Percentiles rank a stretch among this genome's conserved stretches.
These are phyloP conservation scores for Saitozyma podzolica DNA, from an alignment of 768 basidiomycete genomes.

Conservation along the genomic window DNA sequence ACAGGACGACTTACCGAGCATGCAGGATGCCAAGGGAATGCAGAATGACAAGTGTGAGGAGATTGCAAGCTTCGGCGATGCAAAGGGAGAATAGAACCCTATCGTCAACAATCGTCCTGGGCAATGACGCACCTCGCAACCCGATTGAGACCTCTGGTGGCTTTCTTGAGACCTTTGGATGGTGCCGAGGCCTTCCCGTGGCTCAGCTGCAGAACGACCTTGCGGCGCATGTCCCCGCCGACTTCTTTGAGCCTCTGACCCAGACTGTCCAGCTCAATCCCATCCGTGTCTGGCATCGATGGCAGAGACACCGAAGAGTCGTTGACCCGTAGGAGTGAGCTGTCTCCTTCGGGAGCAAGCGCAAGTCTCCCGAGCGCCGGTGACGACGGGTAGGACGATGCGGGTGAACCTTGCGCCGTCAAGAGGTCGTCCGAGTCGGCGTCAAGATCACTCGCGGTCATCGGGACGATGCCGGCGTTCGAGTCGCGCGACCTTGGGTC, in stretches of 20 bases:
- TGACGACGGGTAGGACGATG: slow-evolving; percentile 29
- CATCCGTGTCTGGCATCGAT: not conserved
- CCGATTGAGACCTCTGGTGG: slow-evolving; percentile 40
- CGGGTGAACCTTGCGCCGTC: not conserved
- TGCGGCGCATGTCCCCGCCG: slow-evolving; percentile 14
- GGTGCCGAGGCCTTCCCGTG: slow-evolving; percentile 18
- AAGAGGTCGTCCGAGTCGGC: slow-evolving; percentile 2
- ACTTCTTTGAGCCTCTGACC: slow-evolving; percentile 31
- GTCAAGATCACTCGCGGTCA: slow-evolving; percentile 7
- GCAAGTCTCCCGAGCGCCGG: slow-evolving; percentile 7
- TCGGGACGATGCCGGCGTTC: not conserved
- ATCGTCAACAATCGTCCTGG: not conserved
- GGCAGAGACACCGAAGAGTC: not conserved
- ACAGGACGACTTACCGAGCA: slow-evolving; percentile 27
- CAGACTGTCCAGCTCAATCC: slow-evolving; percentile 17
- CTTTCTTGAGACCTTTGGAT: slow-evolving; percentile 24
- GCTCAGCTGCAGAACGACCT: slow-evolving; percentile 20
- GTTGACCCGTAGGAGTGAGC: not conserved
- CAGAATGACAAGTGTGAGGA: slow-evolving; percentile 48
- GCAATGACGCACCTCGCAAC: slow-evolving; percentile 32
- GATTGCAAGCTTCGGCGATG: slow-evolving; percentile 44
- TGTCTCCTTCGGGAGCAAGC: not conserved
- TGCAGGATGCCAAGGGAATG: slow-evolving; percentile 44
- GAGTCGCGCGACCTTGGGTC: not conserved
- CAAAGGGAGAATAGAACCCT: slow-evolving; percentile 46